Base-by-base conservation (phyloP, 495 filamentous ascomycete species). In the Hypoxylon fragiforme region DNA sequence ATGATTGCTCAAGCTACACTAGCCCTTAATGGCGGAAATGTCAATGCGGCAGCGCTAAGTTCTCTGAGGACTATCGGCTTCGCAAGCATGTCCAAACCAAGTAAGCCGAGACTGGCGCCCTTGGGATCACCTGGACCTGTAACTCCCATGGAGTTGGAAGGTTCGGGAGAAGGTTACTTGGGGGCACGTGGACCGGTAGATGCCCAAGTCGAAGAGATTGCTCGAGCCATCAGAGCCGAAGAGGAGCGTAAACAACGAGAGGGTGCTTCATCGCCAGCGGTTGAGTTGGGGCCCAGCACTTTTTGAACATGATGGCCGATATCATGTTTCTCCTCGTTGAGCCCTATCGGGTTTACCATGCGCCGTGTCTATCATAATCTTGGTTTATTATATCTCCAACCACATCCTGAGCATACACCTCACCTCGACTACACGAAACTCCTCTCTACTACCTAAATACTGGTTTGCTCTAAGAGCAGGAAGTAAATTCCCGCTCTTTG, bases 61-160 rank as follows among this genome's bases (percentile, higher is more conserved):
- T 66, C 67, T 3, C 48, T 66, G 32, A 62, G 71, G 49, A 55
- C 73, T 50, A 44, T 70, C 59, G 42, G 62, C 45, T 54, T 70
- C 44, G 41, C 44, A 54, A 39, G 70, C 55, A 50, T 57, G 48
- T 57, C 77, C 71, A 69, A 67, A 54, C 77, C 87, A 28, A 72
- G 73, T 8, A 84, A 84, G 15, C 89, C 89, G 6, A 73, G 82
- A 13, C 65, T 94, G 26, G 74, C 74, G 18, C 89, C 89, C 1
- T 74, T 88, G 2, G 81, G 81, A n/a, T 89, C 86, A 36, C 87
- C 88, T 1, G 88, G 88, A 0, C 87, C 87, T 0, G 87, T 92
- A 31, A 92, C 89, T 1, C 89, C 89, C 0, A 77, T 94, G 66
- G 80, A 81, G 2, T 67, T 94, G 21, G 87, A 90, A 58, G 78